These are phyloP conservation scores for Dothistroma pini DNA, from an alignment of 2,329 filamentous ascomycete species.

Conservation along the genomic window DNA sequence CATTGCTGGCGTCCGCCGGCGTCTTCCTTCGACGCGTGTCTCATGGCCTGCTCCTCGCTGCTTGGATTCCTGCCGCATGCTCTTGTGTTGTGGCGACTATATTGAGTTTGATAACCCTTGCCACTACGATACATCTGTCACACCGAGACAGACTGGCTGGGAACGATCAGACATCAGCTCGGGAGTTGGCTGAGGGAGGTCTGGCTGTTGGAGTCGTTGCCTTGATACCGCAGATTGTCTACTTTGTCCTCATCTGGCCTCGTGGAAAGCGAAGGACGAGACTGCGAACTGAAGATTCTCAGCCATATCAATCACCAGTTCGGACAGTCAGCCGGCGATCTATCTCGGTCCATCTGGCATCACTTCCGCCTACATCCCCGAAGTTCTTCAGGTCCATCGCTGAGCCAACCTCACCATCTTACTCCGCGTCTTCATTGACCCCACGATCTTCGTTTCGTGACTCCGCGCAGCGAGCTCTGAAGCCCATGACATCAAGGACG, in stretches of 20 bases:
- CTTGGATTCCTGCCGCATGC: slow-evolving; percentile 13
- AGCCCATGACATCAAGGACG: slow-evolving; percentile 14
- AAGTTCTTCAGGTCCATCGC: slow-evolving; percentile 19
- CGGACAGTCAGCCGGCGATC: slow-evolving; percentile 17
- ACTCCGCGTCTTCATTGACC: slow-evolving; percentile 19
- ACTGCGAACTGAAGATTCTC: slow-evolving; percentile 2
- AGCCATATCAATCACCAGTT: slow-evolving; percentile 13
- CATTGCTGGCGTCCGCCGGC: slow-evolving; percentile 15
- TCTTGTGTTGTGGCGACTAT: slow-evolving; percentile 15
- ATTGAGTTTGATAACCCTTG: slow-evolving; percentile 15
- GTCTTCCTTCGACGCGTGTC: slow-evolving; percentile 19
- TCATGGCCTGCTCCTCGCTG: slow-evolving; percentile 12
- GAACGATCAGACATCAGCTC: slow-evolving; percentile 1
- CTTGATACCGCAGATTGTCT: slow-evolving; percentile 24
- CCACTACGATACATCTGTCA: slow-evolving; percentile 5
- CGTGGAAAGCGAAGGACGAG: neutral
- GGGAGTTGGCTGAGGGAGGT: slow-evolving; percentile 23
- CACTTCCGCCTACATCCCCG: slow-evolving; percentile 24
- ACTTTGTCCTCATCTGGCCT: slow-evolving; percentile 27
- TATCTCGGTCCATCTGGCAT: slow-evolving; percentile 23
- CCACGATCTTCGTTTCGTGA: slow-evolving; percentile 25
- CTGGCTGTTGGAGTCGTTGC: slow-evolving; percentile 28
- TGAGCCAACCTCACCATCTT: slow-evolving; percentile 21
- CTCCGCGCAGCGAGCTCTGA: slow-evolving; percentile 15
- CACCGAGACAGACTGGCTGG: neutral